phyloP scores from a whole-genome alignment of 345 rosid species.

The Hevea brasiliensis region DNA sequence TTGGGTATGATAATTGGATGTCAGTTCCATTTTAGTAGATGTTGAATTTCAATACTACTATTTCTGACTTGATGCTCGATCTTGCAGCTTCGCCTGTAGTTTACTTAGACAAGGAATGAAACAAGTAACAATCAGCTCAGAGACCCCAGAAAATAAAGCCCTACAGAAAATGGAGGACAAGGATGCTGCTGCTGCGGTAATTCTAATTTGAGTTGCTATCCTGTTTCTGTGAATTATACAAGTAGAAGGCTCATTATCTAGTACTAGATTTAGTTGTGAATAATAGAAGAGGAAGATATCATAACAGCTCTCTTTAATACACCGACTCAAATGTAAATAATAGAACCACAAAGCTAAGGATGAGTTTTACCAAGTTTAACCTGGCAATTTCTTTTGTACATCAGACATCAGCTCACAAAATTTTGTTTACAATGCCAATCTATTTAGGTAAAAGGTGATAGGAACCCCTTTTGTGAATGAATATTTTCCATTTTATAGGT shows the following conservation, averaged over 20 bases:
- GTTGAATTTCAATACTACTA: constrained; percentile 15
- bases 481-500: not conserved
- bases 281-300: not conserved
- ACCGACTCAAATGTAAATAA: not conserved
- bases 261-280: not conserved
- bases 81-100: constrained; percentile 87
- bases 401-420: not conserved
- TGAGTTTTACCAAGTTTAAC: not conserved
- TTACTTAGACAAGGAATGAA: constrained; percentile 93
- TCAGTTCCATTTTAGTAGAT: not conserved
- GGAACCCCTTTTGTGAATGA: not conserved
- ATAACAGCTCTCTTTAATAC: not conserved
- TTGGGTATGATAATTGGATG: constrained; percentile 52
- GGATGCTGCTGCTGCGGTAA: constrained; percentile 56
- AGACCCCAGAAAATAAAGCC: constrained; percentile 59
- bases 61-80: constrained; percentile 16
- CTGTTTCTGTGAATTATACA: not conserved
- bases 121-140: constrained; percentile 81
- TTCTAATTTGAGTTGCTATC: not conserved
- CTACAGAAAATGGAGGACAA: constrained; percentile 76
- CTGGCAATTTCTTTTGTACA: not conserved
- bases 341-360: not conserved
- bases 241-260: not conserved
- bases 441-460: not conserved
- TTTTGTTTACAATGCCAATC: no score